phyloP scores from a whole-genome alignment of 768 basidiomycete genomes.

The Epithele typhae region DNA sequence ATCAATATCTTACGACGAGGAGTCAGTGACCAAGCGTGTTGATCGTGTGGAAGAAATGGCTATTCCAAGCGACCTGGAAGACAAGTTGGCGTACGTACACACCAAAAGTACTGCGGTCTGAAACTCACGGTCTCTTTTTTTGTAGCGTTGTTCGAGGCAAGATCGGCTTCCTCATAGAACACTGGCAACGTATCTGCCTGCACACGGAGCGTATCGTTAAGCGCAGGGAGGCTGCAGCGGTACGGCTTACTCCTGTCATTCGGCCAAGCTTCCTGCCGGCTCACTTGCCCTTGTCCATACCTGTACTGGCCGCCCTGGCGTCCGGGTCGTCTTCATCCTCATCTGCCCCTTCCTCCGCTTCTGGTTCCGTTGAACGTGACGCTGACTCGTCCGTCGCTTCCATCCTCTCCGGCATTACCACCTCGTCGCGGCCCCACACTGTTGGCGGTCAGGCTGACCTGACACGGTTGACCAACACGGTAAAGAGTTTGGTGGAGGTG shows the following conservation, averaged over 20 bases:
- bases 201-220: conserved; percentile 85
- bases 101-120: no score
- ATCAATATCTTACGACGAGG: conserved; percentile 78
- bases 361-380: conserved; percentile 21
- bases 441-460: conserved; percentile 65
- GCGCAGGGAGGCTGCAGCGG: conserved; percentile 89
- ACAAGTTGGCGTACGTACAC: conserved; percentile 68
- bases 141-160: conserved; percentile 69
- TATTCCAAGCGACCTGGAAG: conserved; percentile 89
- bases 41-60: conserved; percentile 86
- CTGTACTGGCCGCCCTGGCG: conserved; percentile 36
- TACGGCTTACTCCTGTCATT: conserved; percentile 59
- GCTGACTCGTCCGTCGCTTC: conserved; percentile 22
- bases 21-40: conserved; percentile 73
- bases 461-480: conserved; percentile 75
- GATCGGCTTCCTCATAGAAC: conserved; percentile 75
- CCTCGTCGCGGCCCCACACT: conserved; percentile 3
- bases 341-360: conserved; percentile 24
- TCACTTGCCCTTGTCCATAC: conserved; percentile 53
- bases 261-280: conserved; percentile 60
- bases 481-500: conserved; percentile 73
- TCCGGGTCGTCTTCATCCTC: conserved; percentile 16
- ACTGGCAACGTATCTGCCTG: conserved; percentile 88
- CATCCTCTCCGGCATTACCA: conserved; percentile 20
- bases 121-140: no score